Evolutionary conservation across 345 rosid genomes (phyloP).

Genomic region (Pistacia integerrima): DNA sequence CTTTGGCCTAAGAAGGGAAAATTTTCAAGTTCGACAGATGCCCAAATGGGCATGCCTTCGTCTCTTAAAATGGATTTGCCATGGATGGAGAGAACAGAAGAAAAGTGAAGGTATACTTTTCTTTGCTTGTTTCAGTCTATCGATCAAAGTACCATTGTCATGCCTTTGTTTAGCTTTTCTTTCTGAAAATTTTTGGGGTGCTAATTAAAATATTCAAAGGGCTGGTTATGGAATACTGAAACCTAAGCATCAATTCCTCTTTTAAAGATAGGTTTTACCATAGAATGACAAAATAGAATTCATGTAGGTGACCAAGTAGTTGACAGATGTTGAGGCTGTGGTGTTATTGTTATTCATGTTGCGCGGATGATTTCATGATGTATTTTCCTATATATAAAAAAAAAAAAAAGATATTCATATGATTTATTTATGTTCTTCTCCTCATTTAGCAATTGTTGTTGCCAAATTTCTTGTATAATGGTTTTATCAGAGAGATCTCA

Average conservation of each 20-base stretch:
- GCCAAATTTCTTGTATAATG: background rate
- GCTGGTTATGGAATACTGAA: slow-evolving; percentile 20
- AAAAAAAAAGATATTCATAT: slow-evolving; percentile 15
- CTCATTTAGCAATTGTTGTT: background rate
- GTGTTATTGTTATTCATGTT: slow-evolving; percentile 7
- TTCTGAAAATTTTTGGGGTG: slow-evolving; percentile 10
- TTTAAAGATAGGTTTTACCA: slow-evolving; percentile 5
- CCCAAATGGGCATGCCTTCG: slow-evolving; percentile 51
- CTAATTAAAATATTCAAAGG: slow-evolving; percentile 14
- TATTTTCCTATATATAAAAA: background rate
- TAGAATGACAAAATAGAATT: slow-evolving; percentile 21
- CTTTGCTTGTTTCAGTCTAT: slow-evolving; percentile 13
- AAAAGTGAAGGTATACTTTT: slow-evolving; percentile 33
- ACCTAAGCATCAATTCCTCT: background rate
- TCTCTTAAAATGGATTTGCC: slow-evolving; percentile 65
- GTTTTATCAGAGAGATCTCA: background rate
- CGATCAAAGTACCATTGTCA: slow-evolving; percentile 16
- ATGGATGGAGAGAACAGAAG: slow-evolving; percentile 59
- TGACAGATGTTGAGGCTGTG: background rate
- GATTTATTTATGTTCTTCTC: slow-evolving; percentile 9
- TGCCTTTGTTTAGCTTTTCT: slow-evolving; percentile 18
- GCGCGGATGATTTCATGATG: slow-evolving; percentile 15
- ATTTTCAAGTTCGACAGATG: slow-evolving; percentile 48
- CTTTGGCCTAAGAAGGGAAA: slow-evolving; percentile 80
- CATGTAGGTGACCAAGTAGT: slow-evolving; percentile 15